Evolutionary conservation across 768 basidiomycete genomes (phyloP).

Genomic region (Nidularia pulvinata): DNA sequence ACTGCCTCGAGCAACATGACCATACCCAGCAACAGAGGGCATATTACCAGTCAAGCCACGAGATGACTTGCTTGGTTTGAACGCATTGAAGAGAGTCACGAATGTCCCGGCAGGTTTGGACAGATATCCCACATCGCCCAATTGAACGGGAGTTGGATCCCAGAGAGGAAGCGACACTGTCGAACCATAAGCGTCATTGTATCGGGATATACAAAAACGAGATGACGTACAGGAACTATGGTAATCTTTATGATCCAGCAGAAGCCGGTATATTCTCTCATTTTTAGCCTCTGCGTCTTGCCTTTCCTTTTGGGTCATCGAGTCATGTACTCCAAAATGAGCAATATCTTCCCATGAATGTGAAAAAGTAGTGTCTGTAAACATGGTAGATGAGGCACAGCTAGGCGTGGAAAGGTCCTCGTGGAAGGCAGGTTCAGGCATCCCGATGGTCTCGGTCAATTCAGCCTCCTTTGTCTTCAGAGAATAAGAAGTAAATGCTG

Average conservation of each 20-base stretch:
- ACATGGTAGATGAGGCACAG: constrained; percentile 23
- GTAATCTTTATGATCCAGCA: constrained; percentile 63
- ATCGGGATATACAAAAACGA: too few relatives aligned
- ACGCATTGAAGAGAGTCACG: constrained; percentile 70
- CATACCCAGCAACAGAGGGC: constrained; percentile 60
- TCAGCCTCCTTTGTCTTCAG: constrained; percentile 20
- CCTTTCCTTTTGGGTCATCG: constrained; percentile 34
- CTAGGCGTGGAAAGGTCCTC: constrained; percentile 9
- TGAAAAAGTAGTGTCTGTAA: constrained; percentile 19
- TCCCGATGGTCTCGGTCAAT: constrained; percentile 21
- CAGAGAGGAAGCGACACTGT: constrained; percentile 70
- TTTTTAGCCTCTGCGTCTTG: constrained; percentile 41
- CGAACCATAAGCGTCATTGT: too few relatives aligned
- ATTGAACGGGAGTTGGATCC: constrained; percentile 57
- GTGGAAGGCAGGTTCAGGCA: constrained; percentile 22
- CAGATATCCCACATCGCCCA: constrained; percentile 80
- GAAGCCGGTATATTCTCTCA: constrained; percentile 69
- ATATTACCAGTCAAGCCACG: constrained; percentile 38
- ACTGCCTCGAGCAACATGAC: constrained; percentile 42
- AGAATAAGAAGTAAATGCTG: too few relatives aligned
- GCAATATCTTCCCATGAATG: constrained; percentile 18
- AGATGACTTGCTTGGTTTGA: constrained; percentile 45
- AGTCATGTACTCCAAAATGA: constrained; percentile 26
- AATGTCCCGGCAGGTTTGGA: constrained; percentile 69
- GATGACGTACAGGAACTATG: constrained; percentile 59